Base-by-base conservation (phyloP, 768 basidiomycete species). In the Mycena belliarum region DNA sequence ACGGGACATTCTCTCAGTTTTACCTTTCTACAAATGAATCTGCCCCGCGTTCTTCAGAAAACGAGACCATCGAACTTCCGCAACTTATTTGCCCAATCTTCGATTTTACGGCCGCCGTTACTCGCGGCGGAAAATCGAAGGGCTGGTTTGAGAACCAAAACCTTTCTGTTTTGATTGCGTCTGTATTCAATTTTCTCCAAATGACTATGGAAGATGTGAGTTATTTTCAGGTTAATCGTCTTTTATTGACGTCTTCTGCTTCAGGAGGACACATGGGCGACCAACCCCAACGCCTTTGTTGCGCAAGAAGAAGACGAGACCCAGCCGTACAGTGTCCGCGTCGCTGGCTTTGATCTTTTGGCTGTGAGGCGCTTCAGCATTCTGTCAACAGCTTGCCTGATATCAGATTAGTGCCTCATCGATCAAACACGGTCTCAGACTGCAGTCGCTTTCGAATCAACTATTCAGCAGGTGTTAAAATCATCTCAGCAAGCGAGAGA, bases 241-340 rank as follows among this genome's bases (percentile, higher is more conserved):
- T 50, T 29, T 55, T 59, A 47, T 52, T 56, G 25, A 26, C 38
- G 47, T 37, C 26, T 21, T 26, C 20, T 40, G 12, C 16, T 44
- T 14, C 60, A 98, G 94, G 94, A 95, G 68, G 93, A 95, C 28
- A 88, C 85, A 16, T 98, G 96, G 96, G 83, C 85, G 3, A 83
- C 80, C 51, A 90, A 97, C 65, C 86, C 92, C 4, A 98, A 98
- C 64, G 85, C 89, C 4, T 98, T 98, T 66, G 87, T 98, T 28
- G 88, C 89, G 24, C 93, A 98, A 68, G 95, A 98, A 67, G 93
- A 97, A 52, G 96, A 98, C 59, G 94, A 96, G 60, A 87, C 87
- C 1, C 85, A 90, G 51, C 69, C 79, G 2, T 95, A 94, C 68
- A 91, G 90, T 52, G 81, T 93, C 32, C 82, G 97, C 33, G 83